Conservation (phyloP, 306 rosid genomes). For the Vigna nakashimae region DNA sequence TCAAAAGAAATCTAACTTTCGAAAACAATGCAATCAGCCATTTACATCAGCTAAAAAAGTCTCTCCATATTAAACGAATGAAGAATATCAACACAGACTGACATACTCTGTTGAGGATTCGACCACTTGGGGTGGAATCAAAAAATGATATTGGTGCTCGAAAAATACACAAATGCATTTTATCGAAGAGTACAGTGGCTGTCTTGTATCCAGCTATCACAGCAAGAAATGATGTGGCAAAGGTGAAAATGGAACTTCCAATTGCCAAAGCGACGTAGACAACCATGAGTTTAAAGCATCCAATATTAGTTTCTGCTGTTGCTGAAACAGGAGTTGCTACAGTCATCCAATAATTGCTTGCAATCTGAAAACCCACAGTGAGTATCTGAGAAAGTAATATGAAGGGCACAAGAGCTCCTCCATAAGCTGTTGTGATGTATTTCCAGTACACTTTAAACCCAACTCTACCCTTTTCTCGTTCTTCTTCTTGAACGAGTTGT, state of each 20-base stretch:
- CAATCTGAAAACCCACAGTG: conserved; percentile 62
- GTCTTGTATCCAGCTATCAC: conserved; percentile 68
- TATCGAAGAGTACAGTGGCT: conserved; percentile 69
- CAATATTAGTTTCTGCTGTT: conserved; percentile 53
- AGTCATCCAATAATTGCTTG: conserved; percentile 93
- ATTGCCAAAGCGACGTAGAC: conserved; percentile 72
- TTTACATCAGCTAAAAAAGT: not conserved
- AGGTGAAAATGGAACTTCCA: conserved; percentile 67
- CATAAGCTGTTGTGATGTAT: conserved; percentile 69
- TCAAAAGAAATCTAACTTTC: not conserved
- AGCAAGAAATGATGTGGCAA: conserved; percentile 54
- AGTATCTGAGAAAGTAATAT: conserved; percentile 68
- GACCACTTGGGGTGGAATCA: conserved; percentile 75
- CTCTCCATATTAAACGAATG: conserved; percentile 10
- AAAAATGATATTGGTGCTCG: conserved; percentile 89
- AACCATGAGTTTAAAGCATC: conserved; percentile 54
- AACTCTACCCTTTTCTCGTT: conserved; percentile 82
- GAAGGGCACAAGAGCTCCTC: conserved; percentile 86
- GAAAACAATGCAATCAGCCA: conserved; percentile 4
- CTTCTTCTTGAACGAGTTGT: conserved; percentile 92
- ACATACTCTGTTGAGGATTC: conserved; percentile 65
- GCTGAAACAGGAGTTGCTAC: conserved; percentile 75
- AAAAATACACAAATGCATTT: conserved; percentile 74
- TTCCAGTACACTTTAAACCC: conserved; percentile 74
- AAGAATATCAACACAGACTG: not conserved